Evolutionary conservation across 441 rosid species (phyloP), one percentile per base, ranked within the genome.

Genomic region (Hura crepitans): DNA sequence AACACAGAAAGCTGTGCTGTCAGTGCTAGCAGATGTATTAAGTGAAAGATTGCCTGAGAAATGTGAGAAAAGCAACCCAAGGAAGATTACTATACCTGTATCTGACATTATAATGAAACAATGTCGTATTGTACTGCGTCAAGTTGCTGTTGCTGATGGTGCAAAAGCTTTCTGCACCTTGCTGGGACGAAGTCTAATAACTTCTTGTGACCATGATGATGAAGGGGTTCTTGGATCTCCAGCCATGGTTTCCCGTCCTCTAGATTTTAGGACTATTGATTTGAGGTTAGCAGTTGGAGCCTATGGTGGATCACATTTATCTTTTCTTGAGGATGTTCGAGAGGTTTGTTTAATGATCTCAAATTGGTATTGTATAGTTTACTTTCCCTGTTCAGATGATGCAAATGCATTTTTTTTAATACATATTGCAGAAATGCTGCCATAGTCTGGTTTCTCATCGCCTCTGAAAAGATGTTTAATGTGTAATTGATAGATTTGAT

Each of bases 141-240:
- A 75, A 72, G 86, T 89, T 76, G 96, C 94, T 68, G 88, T 97
- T 43, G 96, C 86, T 42, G 99, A 93, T 77, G 91, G 89, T 79
- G 87, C 80, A 64, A 93, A 90, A 84, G 81, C 84, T 66, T 87
- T 96, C 78, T 93, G 99, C 81, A 93, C 90, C 74, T 86, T 96
- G 77, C 78, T 96, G 80, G 98, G 98, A 46, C 78, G 96, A 79
- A 93, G 86, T 83, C 81, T 88, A 28, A 80, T 85, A 75, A 86
- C 79, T 84, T 82, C 84, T 65, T 75, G 77, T 62, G 97, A 93
- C 73, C 89, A 86, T 84, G 98, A 91, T 80, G 99, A 91, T 65
- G 99, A 92, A 69, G 98, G 98, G 45, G 90, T 96, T 78, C 93
- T 96, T 81, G 98, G 99, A 63, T 85, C 96, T 79, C 97, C 99